Percentiles rank a stretch among this genome's conserved stretches.
These are phyloP conservation scores for Vigna mungo DNA, from an alignment of 306 rosid species.

Conservation along the genomic window DNA sequence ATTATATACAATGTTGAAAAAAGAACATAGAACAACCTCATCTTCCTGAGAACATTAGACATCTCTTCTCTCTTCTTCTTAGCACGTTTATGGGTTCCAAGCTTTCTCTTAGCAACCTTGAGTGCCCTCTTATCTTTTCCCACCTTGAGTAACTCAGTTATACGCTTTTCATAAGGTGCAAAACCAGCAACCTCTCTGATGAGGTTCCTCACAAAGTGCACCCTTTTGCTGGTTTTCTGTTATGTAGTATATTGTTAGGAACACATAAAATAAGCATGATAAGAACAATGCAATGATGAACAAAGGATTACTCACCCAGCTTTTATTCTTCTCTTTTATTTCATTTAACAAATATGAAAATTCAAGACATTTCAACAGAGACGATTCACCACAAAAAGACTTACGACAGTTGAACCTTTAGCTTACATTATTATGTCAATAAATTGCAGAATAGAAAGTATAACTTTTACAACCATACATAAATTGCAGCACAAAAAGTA, in stretches of 20 bases:
- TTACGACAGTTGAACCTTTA: neutral
- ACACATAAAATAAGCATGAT: neutral
- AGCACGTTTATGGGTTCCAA: conserved; percentile 91
- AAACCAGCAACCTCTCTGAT: conserved; percentile 91
- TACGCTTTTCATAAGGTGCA: conserved; percentile 91
- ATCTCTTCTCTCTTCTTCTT: conserved; percentile 96
- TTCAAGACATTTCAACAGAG: neutral
- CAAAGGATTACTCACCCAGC: neutral
- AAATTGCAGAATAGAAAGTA: neutral
- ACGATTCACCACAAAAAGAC: neutral
- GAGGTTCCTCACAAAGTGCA: conserved; percentile 78
- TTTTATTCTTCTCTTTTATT: too few species aligned
- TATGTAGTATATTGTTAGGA: neutral
- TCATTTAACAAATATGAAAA: neutral
- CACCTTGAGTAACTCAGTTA: conserved; percentile 94
- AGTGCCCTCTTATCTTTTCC: conserved; percentile 94
- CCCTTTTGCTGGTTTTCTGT: conserved; percentile 87
- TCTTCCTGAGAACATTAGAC: conserved; percentile 86
- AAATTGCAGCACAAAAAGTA: neutral
- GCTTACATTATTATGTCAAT: neutral
- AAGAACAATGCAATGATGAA: neutral
- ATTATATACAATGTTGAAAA: neutral
- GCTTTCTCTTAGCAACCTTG: conserved; percentile 85
- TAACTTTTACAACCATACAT: neutral
- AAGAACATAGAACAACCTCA: conserved; percentile 61